Evolutionary conservation across 306 rosid species (phyloP), one percentile per base, ranked within the genome.

Genomic region (Prunus davidiana): DNA sequence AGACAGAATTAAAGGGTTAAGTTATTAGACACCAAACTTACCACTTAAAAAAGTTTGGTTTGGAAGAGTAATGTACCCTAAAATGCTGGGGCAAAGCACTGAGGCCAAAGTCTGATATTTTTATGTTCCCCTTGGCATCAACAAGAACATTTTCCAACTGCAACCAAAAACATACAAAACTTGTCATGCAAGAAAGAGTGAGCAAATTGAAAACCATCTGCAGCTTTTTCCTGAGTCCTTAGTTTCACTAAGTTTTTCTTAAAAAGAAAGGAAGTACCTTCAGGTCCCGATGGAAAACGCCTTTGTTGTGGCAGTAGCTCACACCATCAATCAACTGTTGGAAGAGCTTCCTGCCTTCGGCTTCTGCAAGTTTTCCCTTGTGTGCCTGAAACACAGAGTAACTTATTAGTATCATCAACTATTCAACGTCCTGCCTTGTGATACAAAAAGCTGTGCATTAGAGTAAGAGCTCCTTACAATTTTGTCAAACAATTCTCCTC

Each of bases 251-350:
- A 32, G 30, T 13, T 5, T n/a, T 18, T 5, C 12, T 14, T 3
- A 51, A n/a, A 24, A 58, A 65, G 1, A 10, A 46, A 57, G 69
- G 46, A 69, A 55, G 18, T 61, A 94, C 97, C 98, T 94, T 94
- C 63, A 95, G 91, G 86, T 95, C 99, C 68, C 99, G 88, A 72
- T 95, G 99, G 85, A 82, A 90, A 82, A 95, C 97, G 9, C 97
- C 99, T 86, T 84, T 89, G 12, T 77, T 82, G 71, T 95, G 99
- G 58, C 96, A 95, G 82, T 90, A 88, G 82, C 96, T 89, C 70
- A 95, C 97, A 54, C 92, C 97, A 16, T 95, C 99, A 82, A 95
- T 82, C 78, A 95, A 84, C 68, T 90, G 97, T 71, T 95, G 99
- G 73, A 92, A 95, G 73, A 92, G 43, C 83, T 88, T 92, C 84